Percentiles rank a stretch among this genome's conserved stretches.
Conservation (phyloP, 2,329 filamentous ascomycete genomes). For the Fusarium euwallaceae region DNA sequence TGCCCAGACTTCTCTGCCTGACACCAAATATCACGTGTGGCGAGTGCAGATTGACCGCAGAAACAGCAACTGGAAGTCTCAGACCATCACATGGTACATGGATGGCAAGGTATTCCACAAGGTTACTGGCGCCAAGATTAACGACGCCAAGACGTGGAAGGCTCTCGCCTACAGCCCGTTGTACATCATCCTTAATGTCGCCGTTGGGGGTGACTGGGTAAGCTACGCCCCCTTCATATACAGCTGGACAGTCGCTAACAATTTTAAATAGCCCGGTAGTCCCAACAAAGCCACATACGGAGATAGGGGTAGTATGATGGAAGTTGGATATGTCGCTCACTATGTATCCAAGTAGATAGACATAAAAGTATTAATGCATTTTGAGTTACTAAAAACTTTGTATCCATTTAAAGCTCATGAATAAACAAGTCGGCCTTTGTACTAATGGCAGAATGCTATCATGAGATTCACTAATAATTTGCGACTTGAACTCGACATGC, state of each 20-base stretch:
- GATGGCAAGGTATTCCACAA: conserved; percentile 60
- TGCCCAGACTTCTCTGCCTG: conserved; percentile 51
- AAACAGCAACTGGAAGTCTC: conserved; percentile 58
- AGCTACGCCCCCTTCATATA: conserved; percentile 41
- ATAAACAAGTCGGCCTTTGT: not conserved
- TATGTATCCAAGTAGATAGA: conserved; percentile 48
- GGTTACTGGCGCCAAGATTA: conserved; percentile 60
- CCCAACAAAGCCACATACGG: conserved; percentile 62
- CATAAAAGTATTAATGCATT: not conserved
- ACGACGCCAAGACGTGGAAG: conserved; percentile 62
- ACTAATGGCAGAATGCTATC: not conserved
- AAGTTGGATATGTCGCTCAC: conserved; percentile 64
- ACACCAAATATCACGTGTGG: conserved; percentile 63
- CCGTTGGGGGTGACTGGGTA: conserved; percentile 67
- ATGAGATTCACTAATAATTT: no score
- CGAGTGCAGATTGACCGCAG: conserved; percentile 64
- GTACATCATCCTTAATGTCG: conserved; percentile 68
- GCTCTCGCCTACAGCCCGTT: conserved; percentile 63
- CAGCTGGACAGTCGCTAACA: conserved; percentile 2
- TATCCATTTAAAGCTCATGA: not conserved
- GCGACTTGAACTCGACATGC: no score
- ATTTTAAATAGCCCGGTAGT: conserved; percentile 57
- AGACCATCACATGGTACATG: conserved; percentile 65
- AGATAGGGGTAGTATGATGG: conserved; percentile 63
- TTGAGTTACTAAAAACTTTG: not conserved